Percentiles rank a stretch among this genome's conserved stretches.
Evolutionary conservation across 805 yeast genomes (phyloP).

Genomic region (Candida adriatica): DNA sequence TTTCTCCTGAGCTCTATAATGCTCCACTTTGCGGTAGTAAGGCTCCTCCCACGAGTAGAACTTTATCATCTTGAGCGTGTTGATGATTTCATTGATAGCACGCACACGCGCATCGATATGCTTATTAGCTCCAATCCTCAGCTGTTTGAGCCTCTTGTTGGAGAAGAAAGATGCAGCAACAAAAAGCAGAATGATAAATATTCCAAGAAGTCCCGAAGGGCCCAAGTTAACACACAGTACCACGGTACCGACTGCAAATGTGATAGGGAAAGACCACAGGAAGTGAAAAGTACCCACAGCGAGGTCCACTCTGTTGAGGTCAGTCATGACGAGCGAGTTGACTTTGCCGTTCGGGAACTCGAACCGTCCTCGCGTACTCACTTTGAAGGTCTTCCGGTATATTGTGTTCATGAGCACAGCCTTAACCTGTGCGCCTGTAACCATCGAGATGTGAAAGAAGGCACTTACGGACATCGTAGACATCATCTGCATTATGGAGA

Average conservation of each 20-base stretch:
- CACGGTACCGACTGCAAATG: constrained; percentile 55
- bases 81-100: constrained; percentile 70
- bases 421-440: constrained; percentile 65
- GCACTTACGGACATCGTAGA: constrained; percentile 50
- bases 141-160: constrained; percentile 45
- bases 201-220: constrained; percentile 64
- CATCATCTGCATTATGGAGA: constrained; percentile 45
- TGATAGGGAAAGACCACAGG: constrained; percentile 55
- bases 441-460: constrained; percentile 53
- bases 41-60: constrained; percentile 91
- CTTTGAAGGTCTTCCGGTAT: constrained; percentile 57
- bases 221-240: constrained; percentile 65
- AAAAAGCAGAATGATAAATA: constrained; percentile 44
- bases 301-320: constrained; percentile 71
- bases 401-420: constrained; percentile 66
- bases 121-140: constrained; percentile 50
- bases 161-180: constrained; percentile 34
- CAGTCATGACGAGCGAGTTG: constrained; percentile 76
- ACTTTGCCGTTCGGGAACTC: constrained; percentile 62
- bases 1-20: constrained; percentile 58
- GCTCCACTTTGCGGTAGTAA: constrained; percentile 49
- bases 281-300: constrained; percentile 67
- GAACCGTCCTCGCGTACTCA: constrained; percentile 51
- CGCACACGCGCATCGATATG: constrained; percentile 75
- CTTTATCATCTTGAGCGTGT: constrained; percentile 75